Conservation (phyloP, 2,329 filamentous ascomycete species). For the Coniochaeta sp. region DNA sequence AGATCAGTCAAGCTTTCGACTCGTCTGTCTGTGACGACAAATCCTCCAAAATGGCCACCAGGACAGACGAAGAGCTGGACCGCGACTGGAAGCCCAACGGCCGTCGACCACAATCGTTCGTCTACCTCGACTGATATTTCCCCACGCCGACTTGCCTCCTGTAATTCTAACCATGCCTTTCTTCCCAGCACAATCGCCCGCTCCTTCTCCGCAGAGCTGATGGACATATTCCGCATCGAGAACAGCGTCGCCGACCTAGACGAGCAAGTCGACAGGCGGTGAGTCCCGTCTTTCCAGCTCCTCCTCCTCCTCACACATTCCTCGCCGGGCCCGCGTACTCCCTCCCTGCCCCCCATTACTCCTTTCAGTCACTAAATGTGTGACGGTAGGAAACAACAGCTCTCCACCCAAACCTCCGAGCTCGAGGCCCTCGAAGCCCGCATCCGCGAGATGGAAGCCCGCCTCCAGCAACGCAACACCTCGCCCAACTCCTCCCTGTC, state of each 20-base stretch:
- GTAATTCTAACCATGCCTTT: constrained; percentile 2
- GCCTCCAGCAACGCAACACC: constrained; percentile 37
- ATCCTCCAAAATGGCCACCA: constrained; percentile 18
- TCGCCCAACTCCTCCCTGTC: constrained; percentile 6
- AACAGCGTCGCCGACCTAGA: constrained; percentile 41
- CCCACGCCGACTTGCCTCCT: neutral
- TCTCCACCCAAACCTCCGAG: constrained; percentile 68
- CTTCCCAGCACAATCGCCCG: constrained; percentile 68
- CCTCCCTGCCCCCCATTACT: neutral
- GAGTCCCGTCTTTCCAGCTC: constrained; percentile 25
- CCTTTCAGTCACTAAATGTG: too few species aligned
- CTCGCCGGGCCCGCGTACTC: constrained; percentile 6
- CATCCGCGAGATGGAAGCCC: constrained; percentile 78
- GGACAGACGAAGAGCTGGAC: constrained; percentile 63
- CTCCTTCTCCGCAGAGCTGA: constrained; percentile 78
- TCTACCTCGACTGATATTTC: constrained; percentile 42
- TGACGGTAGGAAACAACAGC: constrained; percentile 66
- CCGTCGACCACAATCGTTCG: constrained; percentile 77
- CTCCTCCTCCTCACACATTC: neutral
- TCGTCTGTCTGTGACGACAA: neutral
- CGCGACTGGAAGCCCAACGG: constrained; percentile 74
- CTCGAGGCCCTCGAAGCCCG: constrained; percentile 80
- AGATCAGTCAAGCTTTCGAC: neutral
- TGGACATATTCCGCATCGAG: constrained; percentile 85
- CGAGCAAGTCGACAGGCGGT: constrained; percentile 75